Conservation (phyloP, 352 stramenopile species). For the Nothophytophthora sp. region DNA sequence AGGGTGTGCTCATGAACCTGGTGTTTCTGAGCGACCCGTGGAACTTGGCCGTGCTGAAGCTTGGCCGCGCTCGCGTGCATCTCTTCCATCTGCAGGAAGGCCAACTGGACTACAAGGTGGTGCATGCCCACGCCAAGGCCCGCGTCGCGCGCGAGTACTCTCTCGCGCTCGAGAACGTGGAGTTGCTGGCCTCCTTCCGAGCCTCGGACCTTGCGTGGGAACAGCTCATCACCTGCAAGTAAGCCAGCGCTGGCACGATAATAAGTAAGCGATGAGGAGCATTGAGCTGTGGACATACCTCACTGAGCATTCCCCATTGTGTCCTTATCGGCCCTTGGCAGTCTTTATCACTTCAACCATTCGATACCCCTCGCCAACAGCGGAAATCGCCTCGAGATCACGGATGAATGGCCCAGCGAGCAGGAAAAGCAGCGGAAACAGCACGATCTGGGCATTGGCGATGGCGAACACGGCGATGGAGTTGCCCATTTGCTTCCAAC, state of each 20-base stretch:
- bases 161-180: slow-evolving; percentile 36
- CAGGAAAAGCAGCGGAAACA: slow-evolving; percentile 62
- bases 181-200: slow-evolving; percentile 46
- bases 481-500: slow-evolving; percentile 88
- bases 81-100: slow-evolving; percentile 19
- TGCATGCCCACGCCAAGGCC: slow-evolving; percentile 52
- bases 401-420: slow-evolving; percentile 34
- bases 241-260: background rate
- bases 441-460: slow-evolving; percentile 71
- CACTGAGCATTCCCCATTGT: too few species aligned
- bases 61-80: slow-evolving; percentile 50
- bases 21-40: slow-evolving; percentile 57
- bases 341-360: slow-evolving; percentile 9
- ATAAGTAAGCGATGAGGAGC: background rate
- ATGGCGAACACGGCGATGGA: slow-evolving; percentile 85
- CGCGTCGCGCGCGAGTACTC: slow-evolving; percentile 55
- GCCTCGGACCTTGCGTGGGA: slow-evolving; percentile 51
- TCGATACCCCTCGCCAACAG: slow-evolving; percentile 7
- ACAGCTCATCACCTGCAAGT: slow-evolving; percentile 52
- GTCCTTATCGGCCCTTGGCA: slow-evolving; percentile 18
- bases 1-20: slow-evolving; percentile 61
- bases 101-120: slow-evolving; percentile 34
- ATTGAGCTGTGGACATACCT: too few species aligned
- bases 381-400: slow-evolving; percentile 13
- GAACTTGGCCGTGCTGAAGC: slow-evolving; percentile 51